Evolutionary conservation across 306 rosid species (phyloP).

Genomic region (Heteromeles arbutifolia): DNA sequence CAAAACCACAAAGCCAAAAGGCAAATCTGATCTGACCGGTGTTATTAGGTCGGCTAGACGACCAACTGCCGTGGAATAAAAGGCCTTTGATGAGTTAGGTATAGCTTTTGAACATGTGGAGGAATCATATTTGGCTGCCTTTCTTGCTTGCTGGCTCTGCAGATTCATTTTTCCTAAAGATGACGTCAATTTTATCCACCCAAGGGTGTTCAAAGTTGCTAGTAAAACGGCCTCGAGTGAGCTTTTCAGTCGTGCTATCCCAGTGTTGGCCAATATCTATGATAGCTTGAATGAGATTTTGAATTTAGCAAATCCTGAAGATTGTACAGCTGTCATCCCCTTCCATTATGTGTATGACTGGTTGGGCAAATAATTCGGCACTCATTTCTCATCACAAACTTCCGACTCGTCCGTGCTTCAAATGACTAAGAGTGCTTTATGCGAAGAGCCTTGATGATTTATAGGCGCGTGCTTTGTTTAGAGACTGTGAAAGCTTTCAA

Average conservation of each 20-base stretch:
- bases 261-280: neutral
- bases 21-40: too few relatives aligned
- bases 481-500: too few relatives aligned
- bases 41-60: too few relatives aligned
- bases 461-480: too few relatives aligned
- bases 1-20: too few relatives aligned
- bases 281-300: neutral
- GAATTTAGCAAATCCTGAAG: rapidly evolving
- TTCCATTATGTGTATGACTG: neutral
- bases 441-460: too few relatives aligned
- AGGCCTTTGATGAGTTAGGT: neutral
- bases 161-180: neutral
- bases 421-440: too few relatives aligned
- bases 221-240: rapidly evolving
- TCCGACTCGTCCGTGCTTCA: too few relatives aligned
- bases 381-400: too few relatives aligned
- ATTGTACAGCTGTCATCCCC: neutral
- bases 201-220: neutral
- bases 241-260: neutral
- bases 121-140: neutral
- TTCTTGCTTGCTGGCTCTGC: neutral
- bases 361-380: neutral
- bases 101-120: neutral
- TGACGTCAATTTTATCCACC: neutral
- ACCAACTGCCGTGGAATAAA: too few relatives aligned